Evolutionary conservation across 441 rosid species (phyloP).

Genomic region (Aleurites moluccanus): DNA sequence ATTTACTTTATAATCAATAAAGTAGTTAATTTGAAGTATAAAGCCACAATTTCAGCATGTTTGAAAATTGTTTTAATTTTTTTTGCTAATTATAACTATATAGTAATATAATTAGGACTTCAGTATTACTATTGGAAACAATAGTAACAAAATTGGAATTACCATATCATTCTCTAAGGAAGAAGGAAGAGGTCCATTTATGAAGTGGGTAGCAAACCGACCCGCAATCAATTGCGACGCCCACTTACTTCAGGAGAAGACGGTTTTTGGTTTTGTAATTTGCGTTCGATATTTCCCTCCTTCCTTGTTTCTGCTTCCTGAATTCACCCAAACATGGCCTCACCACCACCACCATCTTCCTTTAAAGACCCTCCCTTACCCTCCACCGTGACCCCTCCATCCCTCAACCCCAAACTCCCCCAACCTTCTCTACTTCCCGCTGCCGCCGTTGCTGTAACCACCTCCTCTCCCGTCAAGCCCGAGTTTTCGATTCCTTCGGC

Average conservation of each 20-base stretch:
- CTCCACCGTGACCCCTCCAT: not conserved
- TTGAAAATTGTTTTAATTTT: too few species aligned
- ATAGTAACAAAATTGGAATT: too few species aligned
- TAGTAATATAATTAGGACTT: too few species aligned
- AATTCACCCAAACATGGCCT: not conserved
- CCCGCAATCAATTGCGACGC: not conserved
- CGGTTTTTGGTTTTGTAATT: not conserved
- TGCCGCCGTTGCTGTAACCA: constrained; percentile 15
- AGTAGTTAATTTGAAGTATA: too few species aligned
- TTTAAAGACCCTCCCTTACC: not conserved
- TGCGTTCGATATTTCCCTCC: not conserved
- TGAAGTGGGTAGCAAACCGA: not conserved
- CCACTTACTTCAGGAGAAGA: not conserved
- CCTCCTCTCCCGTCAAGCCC: constrained; percentile 31
- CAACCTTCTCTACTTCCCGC: constrained; percentile 18
- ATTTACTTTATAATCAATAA: too few species aligned
- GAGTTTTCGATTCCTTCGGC: constrained; percentile 34
- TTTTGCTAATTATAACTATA: too few species aligned
- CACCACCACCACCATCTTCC: not conserved
- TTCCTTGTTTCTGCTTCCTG: not conserved
- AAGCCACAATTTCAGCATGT: too few species aligned
- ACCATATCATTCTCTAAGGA: too few species aligned
- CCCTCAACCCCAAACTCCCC: not conserved
- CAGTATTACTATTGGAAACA: too few species aligned
- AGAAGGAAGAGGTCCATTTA: not conserved